Evolutionary conservation across 2,329 filamentous ascomycete genomes (phyloP).

Genomic region (Daldinia sp.): DNA sequence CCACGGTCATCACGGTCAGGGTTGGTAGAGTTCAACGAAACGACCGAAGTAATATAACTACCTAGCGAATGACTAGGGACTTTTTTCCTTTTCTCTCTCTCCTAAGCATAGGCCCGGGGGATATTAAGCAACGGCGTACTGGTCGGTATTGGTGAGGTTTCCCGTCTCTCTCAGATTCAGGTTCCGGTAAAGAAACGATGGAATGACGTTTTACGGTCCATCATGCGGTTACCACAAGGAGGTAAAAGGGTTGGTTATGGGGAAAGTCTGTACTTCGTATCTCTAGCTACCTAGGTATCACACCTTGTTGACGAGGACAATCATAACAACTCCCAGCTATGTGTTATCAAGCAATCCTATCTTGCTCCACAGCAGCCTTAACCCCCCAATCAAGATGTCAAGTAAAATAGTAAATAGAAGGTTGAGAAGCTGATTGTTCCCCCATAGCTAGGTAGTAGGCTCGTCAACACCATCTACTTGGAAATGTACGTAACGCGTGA

Average conservation of each 20-base stretch:
- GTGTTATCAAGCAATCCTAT: background rate
- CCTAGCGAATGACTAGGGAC: background rate
- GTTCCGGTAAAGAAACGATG: background rate
- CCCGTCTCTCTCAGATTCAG: background rate
- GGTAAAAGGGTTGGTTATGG: background rate
- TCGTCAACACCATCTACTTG: too few relatives aligned
- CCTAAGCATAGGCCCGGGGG: background rate
- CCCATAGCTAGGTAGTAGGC: too few relatives aligned
- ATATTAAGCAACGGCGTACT: background rate
- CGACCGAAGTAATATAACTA: background rate
- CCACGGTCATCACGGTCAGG: slow-evolving; percentile 34
- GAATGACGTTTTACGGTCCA: slow-evolving; percentile 1
- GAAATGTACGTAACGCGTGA: too few relatives aligned
- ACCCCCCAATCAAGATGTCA: too few relatives aligned
- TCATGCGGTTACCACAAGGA: background rate
- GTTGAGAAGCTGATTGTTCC: too few relatives aligned
- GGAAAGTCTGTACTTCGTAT: background rate
- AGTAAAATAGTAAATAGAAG: too few relatives aligned
- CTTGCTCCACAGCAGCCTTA: too few relatives aligned
- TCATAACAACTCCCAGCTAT: background rate
- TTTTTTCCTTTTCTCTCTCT: background rate
- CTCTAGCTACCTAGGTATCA: background rate
- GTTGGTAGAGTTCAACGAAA: slow-evolving; percentile 17
- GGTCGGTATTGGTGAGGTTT: slow-evolving; percentile 9
- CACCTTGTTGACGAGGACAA: background rate